Evolutionary conservation across 2,329 filamentous ascomycete species (phyloP).

Genomic region (Penicillium decumbens): DNA sequence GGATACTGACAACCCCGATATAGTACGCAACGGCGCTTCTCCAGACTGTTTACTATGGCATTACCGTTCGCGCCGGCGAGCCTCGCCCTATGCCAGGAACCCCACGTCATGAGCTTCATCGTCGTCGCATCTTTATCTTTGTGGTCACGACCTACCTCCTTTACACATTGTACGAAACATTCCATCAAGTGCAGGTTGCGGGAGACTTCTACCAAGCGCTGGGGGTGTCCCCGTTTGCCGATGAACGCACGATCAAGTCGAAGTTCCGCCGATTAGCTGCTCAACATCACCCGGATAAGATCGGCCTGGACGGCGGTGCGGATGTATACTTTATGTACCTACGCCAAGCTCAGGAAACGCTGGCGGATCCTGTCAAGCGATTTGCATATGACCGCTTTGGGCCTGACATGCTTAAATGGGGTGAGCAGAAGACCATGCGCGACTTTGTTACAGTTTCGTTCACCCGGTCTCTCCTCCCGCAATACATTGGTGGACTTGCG

Average conservation of each 20-base stretch:
- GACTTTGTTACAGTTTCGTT: slow-evolving; percentile 70
- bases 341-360: slow-evolving; percentile 75
- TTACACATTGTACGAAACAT: slow-evolving; percentile 90
- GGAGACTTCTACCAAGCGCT: slow-evolving; percentile 78
- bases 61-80: slow-evolving; percentile 85
- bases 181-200: slow-evolving; percentile 67
- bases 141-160: slow-evolving; percentile 79
- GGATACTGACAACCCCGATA: background rate
- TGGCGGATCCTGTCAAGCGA: slow-evolving; percentile 68
- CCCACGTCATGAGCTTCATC: slow-evolving; percentile 66
- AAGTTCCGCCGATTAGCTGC: slow-evolving; percentile 72
- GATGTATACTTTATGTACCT: slow-evolving; percentile 71
- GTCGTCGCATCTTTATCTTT: slow-evolving; percentile 74
- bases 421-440: slow-evolving; percentile 52
- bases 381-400: slow-evolving; percentile 92
- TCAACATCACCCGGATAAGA: slow-evolving; percentile 79
- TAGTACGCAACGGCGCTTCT: slow-evolving; percentile 73
- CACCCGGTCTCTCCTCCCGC: slow-evolving; percentile 34
- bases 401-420: slow-evolving; percentile 63
- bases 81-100: slow-evolving; percentile 66
- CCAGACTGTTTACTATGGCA: slow-evolving; percentile 77
- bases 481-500: slow-evolving; percentile 39
- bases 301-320: slow-evolving; percentile 38
- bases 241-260: slow-evolving; percentile 74
- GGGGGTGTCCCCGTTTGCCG: slow-evolving; percentile 62